Evolutionary conservation across 495 filamentous ascomycete species (phyloP).

Genomic region (Lophiostoma macrostomum): DNA sequence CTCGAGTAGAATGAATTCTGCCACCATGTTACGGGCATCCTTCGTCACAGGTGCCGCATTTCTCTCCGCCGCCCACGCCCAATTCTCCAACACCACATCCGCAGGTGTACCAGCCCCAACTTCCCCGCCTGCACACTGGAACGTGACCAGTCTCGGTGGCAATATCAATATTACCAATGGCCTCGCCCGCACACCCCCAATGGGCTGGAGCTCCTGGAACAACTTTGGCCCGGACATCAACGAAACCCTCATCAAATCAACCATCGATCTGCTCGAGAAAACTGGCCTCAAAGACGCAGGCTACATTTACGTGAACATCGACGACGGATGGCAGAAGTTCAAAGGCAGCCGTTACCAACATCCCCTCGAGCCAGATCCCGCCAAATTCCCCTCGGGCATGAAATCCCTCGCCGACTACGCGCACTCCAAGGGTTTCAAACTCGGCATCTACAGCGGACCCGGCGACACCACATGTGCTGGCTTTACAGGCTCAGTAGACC

Average conservation of each 20-base stretch:
- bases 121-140: conserved; percentile 15
- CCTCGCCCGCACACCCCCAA: conserved; percentile 23
- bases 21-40: conserved; percentile 4
- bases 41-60: not conserved
- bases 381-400: conserved; percentile 25
- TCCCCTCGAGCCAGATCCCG: conserved; percentile 21
- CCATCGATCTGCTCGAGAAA: conserved; percentile 17
- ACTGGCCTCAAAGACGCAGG: conserved; percentile 22
- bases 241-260: conserved; percentile 14
- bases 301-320: conserved; percentile 23
- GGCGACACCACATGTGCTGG: conserved; percentile 21
- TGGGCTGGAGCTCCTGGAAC: conserved; percentile 29
- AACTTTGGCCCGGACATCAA: conserved; percentile 27
- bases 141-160: conserved; percentile 18
- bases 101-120: not conserved
- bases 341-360: conserved; percentile 16
- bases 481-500: conserved; percentile 17
- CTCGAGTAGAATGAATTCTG: not conserved
- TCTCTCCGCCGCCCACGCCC: conserved; percentile 4
- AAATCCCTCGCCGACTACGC: conserved; percentile 25
- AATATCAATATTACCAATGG: conserved; percentile 22
- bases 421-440: conserved; percentile 27
- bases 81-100: conserved; percentile 13
- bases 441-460: conserved; percentile 25
- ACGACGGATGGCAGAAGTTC: conserved; percentile 28